These are phyloP conservation scores for Fusarium agapanthi DNA, from an alignment of 2,329 filamentous ascomycete genomes.

Conservation along the genomic window DNA sequence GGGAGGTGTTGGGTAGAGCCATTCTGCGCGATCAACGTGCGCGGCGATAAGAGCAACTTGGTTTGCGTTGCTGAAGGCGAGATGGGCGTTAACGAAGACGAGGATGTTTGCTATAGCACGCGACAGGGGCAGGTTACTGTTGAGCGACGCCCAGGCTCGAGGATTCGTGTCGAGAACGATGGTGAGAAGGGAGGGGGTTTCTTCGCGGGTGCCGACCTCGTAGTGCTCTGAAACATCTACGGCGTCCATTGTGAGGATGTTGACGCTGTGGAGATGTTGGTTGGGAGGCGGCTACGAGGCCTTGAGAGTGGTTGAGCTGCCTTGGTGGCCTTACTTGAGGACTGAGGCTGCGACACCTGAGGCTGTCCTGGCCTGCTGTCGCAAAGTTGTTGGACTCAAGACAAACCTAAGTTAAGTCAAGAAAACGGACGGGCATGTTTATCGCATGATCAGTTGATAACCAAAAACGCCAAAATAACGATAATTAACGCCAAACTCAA, in stretches of 20 bases:
- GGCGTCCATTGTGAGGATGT: constrained; percentile 56
- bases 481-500: constrained; percentile 1
- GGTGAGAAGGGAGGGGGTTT: constrained; percentile 82
- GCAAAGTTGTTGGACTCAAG: constrained; percentile 15
- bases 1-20: constrained; percentile 78
- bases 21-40: constrained; percentile 85
- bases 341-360: background rate
- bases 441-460: background rate
- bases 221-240: constrained; percentile 69
- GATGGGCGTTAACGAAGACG: constrained; percentile 95
- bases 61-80: constrained; percentile 93
- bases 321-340: background rate
- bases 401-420: background rate
- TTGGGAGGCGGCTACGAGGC: constrained; percentile 46
- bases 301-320: constrained; percentile 1
- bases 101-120: constrained; percentile 88
- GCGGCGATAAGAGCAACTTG: constrained; percentile 91
- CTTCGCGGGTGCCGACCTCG: constrained; percentile 62
- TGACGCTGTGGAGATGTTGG: constrained; percentile 29
- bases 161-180: constrained; percentile 97
- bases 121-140: constrained; percentile 78
- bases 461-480: background rate
- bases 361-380: background rate
- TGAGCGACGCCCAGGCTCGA: constrained; percentile 86
- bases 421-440: background rate